Percentiles rank a stretch among this genome's conserved stretches.
These are phyloP conservation scores for Neurospora intermedia DNA, from an alignment of 495 filamentous ascomycete species.

Conservation along the genomic window DNA sequence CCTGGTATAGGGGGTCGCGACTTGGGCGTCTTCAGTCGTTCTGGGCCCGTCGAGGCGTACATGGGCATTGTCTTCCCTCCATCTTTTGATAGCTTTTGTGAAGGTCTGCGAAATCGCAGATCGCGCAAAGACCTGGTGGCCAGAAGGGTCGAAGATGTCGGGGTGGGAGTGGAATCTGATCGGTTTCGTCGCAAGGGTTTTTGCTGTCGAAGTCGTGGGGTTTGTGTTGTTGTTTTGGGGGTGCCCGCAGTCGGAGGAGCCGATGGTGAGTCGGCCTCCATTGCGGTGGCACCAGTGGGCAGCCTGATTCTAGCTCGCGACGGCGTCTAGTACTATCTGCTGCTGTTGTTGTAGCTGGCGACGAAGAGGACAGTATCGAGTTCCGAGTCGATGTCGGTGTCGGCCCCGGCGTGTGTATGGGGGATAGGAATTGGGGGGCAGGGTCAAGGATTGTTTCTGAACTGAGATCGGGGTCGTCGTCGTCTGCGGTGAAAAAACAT, in stretches of 20 bases:
- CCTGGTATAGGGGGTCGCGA: conserved; percentile 15
- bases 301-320: background rate
- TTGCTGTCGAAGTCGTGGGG: conserved; percentile 15
- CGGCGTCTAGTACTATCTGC: background rate
- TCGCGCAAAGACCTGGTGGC: conserved; percentile 6
- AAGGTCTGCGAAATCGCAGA: conserved; percentile 5
- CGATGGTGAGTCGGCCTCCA: conserved; percentile 17
- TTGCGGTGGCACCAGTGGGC: conserved; percentile 9
- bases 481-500: background rate
- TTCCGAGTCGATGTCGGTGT: background rate
- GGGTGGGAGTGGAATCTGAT: background rate
- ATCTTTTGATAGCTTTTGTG: conserved; percentile 12
- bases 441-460: background rate
- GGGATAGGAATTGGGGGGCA: background rate
- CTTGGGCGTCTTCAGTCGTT: conserved; percentile 16
- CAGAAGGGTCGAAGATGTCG: background rate
- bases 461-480: background rate
- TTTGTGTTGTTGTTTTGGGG: background rate
- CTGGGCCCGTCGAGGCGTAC: conserved; percentile 5
- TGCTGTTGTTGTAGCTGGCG: background rate
- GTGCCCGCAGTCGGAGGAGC: conserved; percentile 6
- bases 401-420: background rate
- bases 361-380: background rate
- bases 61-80: conserved; percentile 3
- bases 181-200: conserved; percentile 8